Evolutionary conservation across 305 asterid genomes (phyloP).

Genomic region (Galium porrigens): DNA sequence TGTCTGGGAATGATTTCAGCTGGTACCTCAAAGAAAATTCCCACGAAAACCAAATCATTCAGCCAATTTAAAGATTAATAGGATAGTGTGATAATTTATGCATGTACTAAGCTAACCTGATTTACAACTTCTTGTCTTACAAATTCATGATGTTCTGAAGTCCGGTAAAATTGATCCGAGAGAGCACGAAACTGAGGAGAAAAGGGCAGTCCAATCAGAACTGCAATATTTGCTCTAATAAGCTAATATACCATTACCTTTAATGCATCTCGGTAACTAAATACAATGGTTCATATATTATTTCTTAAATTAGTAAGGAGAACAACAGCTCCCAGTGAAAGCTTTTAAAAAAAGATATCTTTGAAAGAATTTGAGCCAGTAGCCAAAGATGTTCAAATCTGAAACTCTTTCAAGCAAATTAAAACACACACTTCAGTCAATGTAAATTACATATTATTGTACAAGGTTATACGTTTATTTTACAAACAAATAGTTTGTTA

Average conservation of each 20-base stretch:
- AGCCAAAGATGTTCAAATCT: constrained; percentile 2
- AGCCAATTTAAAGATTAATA: not conserved
- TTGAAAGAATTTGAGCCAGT: not conserved
- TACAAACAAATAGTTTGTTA: not conserved
- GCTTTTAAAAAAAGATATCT: not conserved
- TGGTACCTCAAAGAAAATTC: constrained; percentile 25
- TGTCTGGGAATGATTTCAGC: constrained; percentile 64
- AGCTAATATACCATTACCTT: not conserved
- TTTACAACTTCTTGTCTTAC: constrained; percentile 72
- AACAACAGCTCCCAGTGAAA: not conserved
- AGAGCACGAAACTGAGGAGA: constrained; percentile 69
- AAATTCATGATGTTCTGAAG: constrained; percentile 81
- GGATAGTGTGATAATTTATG: constrained; percentile 9
- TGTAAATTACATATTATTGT: not conserved
- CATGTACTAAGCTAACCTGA: constrained; percentile 35
- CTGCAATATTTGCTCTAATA: not conserved
- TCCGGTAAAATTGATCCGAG: constrained; percentile 84
- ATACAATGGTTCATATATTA: not conserved
- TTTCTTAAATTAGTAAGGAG: not conserved
- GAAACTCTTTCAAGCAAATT: not conserved
- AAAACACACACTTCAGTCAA: not conserved
- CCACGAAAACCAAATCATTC: constrained; percentile 12
- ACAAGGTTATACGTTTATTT: not conserved
- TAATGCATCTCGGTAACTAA: not conserved
- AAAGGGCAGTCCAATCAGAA: constrained; percentile 17